Evolutionary conservation across 768 basidiomycete genomes (phyloP).

Genomic region (Naganishia friedmannii): DNA sequence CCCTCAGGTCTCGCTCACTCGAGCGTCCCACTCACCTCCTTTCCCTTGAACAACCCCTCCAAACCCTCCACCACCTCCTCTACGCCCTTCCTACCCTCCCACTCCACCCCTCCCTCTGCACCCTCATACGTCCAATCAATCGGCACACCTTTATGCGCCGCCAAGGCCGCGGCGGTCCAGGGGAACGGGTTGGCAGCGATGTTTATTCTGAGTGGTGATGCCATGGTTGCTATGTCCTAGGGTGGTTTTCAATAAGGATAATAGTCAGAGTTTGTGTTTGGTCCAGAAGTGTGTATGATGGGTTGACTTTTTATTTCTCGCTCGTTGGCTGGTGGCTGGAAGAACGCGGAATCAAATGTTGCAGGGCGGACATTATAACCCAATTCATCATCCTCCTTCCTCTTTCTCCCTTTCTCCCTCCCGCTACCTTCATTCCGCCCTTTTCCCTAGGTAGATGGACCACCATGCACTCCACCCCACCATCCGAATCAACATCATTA

Average conservation of each 20-base stretch:
- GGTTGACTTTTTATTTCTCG: no score
- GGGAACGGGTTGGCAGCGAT: conserved; percentile 30
- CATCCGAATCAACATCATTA: neutral
- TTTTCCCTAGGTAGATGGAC: neutral
- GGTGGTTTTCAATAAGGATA: no score
- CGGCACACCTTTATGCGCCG: conserved; percentile 25
- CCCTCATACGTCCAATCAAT: conserved; percentile 23
- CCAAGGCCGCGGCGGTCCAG: conserved; percentile 25
- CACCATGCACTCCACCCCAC: neutral
- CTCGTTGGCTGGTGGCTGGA: neutral
- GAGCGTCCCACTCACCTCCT: conserved; percentile 33
- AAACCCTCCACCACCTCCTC: conserved; percentile 25
- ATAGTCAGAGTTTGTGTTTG: no score
- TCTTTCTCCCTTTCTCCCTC: neutral
- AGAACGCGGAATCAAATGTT: neutral
- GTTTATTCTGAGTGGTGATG: conserved; percentile 21
- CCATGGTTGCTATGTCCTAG: neutral
- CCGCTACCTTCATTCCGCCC: neutral
- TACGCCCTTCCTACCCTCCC: conserved; percentile 6
- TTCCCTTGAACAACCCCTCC: conserved; percentile 29
- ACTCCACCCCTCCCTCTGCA: conserved; percentile 10
- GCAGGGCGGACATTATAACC: neutral
- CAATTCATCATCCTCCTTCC: neutral
- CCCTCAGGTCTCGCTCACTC: no score
- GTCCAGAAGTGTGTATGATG: no score